These are phyloP conservation scores for Spathaspora arborariae DNA, from an alignment of 805 yeast genomes.

Conservation along the genomic window DNA sequence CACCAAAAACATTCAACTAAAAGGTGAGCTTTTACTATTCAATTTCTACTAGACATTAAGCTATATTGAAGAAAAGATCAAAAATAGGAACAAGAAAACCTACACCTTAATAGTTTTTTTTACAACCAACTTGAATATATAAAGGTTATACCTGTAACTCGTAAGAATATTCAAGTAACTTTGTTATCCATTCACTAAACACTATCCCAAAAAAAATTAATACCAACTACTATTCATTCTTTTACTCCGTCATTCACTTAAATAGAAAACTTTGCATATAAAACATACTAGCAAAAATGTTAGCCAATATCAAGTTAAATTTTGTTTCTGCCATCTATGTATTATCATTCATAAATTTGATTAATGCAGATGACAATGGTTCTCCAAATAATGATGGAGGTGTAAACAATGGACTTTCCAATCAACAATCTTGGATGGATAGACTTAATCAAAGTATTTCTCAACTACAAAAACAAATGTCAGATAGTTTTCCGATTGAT, in stretches of 20 bases:
- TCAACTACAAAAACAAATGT: conserved; percentile 1
- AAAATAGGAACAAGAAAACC: background rate
- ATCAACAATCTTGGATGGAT: conserved; percentile 1
- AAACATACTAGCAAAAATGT: conserved; percentile 3
- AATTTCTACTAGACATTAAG: background rate
- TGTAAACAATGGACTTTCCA: background rate
- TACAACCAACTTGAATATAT: background rate
- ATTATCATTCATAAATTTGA: conserved; percentile 1
- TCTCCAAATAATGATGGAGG: background rate
- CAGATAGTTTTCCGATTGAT: background rate
- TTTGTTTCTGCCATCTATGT: conserved; percentile 3
- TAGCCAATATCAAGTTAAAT: conserved; percentile 1
- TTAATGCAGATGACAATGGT: background rate
- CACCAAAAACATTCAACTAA: background rate
- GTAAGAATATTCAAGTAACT: background rate
- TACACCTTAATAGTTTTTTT: background rate
- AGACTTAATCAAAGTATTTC: background rate
- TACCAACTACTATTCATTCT: conserved; percentile 5
- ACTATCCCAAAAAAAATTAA: too few relatives aligned
- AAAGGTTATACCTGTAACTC: background rate
- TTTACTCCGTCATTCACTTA: conserved; percentile 1
- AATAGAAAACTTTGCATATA: background rate
- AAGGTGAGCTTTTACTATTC: background rate
- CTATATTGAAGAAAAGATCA: background rate
- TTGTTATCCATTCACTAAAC: background rate